Conservation (phyloP, 2,329 filamentous ascomycete genomes). For the Sporothrix globosa region DNA sequence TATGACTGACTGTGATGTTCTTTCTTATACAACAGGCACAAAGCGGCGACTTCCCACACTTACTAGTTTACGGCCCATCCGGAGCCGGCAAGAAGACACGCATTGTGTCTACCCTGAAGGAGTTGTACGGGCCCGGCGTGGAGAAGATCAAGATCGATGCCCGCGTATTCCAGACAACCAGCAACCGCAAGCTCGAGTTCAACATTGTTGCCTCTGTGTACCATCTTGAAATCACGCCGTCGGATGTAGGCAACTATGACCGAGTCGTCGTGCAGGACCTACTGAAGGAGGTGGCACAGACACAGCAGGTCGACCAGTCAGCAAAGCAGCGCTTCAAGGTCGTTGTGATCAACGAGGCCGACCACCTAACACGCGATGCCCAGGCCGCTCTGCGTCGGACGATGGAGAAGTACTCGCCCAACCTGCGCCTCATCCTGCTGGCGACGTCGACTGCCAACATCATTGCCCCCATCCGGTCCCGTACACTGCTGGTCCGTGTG, state of each 20-base stretch:
- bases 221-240: constrained; percentile 97
- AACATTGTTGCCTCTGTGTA: constrained; percentile 98
- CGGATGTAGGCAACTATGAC: constrained; percentile 95
- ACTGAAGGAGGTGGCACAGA: constrained; percentile 96
- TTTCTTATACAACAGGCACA: constrained; percentile 65
- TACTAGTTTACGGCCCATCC: constrained; percentile 94
- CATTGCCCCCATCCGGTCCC: constrained; percentile 93
- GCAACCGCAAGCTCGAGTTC: constrained; percentile 98
- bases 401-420: constrained; percentile 99
- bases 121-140: constrained; percentile 93
- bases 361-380: constrained; percentile 89
- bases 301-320: constrained; percentile 93
- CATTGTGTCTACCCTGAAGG: constrained; percentile 91
- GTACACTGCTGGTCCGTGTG: constrained; percentile 88
- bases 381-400: constrained; percentile 92
- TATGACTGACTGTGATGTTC: not conserved
- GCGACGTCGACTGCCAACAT: constrained; percentile 98
- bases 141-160: constrained; percentile 99
- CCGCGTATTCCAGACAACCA: constrained; percentile 91
- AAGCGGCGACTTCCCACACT: constrained; percentile 95
- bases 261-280: constrained; percentile 94
- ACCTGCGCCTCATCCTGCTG: constrained; percentile 85
- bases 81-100: constrained; percentile 98
- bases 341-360: constrained; percentile 98
- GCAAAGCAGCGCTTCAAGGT: constrained; percentile 96